Evolutionary conservation across 768 basidiomycete species (phyloP).

Genomic region (Mycena sanguinolenta): DNA sequence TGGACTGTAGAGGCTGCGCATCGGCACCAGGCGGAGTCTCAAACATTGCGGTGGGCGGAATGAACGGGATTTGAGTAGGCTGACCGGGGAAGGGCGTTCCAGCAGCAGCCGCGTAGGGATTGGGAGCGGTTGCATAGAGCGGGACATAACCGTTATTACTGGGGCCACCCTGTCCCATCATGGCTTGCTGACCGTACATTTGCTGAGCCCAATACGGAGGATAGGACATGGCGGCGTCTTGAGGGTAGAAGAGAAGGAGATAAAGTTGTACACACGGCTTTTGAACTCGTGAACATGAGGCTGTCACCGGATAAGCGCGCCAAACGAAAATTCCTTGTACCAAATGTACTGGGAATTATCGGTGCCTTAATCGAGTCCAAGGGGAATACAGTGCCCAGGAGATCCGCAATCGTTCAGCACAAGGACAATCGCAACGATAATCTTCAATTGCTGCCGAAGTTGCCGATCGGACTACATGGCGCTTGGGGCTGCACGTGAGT

Average conservation of each 20-base stretch:
- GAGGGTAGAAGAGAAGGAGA: slow-evolving; percentile 21
- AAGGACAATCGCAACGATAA: not conserved
- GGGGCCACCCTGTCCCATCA: slow-evolving; percentile 49
- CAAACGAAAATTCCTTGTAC: not conserved
- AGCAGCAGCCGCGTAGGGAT: slow-evolving; percentile 12
- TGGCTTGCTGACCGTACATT: slow-evolving; percentile 46
- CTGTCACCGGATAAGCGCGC: slow-evolving; percentile 26
- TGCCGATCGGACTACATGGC: not conserved
- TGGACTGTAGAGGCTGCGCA: slow-evolving; percentile 32
- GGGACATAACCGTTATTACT: slow-evolving; percentile 52
- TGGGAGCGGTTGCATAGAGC: slow-evolving; percentile 39
- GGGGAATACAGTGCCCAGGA: too few relatives aligned
- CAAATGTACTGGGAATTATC: not conserved
- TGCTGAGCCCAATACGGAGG: slow-evolving; percentile 37
- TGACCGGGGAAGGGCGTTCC: slow-evolving; percentile 20
- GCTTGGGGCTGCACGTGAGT: not conserved
- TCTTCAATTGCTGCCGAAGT: not conserved
- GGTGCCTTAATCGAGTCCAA: not conserved
- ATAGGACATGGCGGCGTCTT: slow-evolving; percentile 30
- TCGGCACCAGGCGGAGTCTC: slow-evolving; percentile 28
- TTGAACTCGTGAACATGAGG: slow-evolving; percentile 37
- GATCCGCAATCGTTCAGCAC: not conserved
- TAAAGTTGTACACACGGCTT: slow-evolving; percentile 24
- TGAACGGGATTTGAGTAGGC: slow-evolving; percentile 33
- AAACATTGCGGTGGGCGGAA: slow-evolving; percentile 33